phyloP scores from a whole-genome alignment of 768 basidiomycete genomes.

The Lentinula sp. region DNA sequence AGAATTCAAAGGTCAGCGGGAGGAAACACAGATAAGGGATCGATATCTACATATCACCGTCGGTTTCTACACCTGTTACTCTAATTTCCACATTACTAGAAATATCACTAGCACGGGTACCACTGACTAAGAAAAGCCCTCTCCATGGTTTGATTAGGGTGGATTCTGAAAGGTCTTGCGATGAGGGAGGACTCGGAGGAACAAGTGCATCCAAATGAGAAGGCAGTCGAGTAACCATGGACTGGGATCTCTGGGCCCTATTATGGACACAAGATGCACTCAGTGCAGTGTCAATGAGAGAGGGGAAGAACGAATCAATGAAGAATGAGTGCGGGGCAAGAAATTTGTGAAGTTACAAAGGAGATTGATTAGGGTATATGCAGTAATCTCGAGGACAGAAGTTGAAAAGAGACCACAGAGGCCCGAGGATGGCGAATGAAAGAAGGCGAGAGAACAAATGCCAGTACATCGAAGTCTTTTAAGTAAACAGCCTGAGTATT shows the following conservation, averaged over 20 bases:
- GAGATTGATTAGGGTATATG: not conserved
- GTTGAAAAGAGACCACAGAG: not conserved
- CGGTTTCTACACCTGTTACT: constrained; percentile 63
- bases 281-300: not conserved
- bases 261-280: not conserved
- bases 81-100: constrained; percentile 44
- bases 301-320: not conserved
- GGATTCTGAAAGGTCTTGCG: not conserved
- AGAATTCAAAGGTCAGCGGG: not conserved
- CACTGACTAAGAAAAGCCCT: constrained; percentile 45
- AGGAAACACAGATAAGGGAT: not conserved
- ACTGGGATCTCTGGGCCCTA: not conserved
- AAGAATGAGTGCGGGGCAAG: not conserved
- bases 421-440: not conserved
- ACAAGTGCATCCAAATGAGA: constrained; percentile 55
- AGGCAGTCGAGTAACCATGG: constrained; percentile 59
- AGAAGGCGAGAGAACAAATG: not conserved
- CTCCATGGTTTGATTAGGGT: constrained; percentile 44
- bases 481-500: not conserved
- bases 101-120: constrained; percentile 40
- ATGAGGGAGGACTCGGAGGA: constrained; percentile 32
- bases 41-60: constrained; percentile 58
- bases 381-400: not conserved
- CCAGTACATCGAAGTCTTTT: not conserved
- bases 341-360: not conserved